Conservation (phyloP, 768 basidiomycete genomes). For the Ramaria sp. region DNA sequence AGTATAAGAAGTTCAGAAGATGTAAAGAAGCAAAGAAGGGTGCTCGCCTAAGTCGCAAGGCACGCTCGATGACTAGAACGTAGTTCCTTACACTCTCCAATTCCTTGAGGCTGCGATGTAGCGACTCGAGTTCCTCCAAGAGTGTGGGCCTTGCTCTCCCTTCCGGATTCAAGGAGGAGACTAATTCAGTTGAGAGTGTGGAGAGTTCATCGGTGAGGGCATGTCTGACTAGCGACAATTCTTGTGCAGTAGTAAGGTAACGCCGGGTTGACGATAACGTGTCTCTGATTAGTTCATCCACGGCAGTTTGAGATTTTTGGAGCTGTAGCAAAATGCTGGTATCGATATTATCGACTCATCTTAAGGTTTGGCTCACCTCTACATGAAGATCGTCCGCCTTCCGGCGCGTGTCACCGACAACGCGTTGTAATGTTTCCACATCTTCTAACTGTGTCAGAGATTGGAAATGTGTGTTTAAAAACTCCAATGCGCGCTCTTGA, state of each 20-base stretch:
- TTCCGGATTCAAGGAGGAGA: slow-evolving; percentile 37
- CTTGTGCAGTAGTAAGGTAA: slow-evolving; percentile 55
- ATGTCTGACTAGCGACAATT: slow-evolving; percentile 67
- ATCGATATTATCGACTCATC: not conserved
- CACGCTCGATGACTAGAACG: slow-evolving; percentile 60
- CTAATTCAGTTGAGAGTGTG: slow-evolving; percentile 51
- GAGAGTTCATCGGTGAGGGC: slow-evolving; percentile 68
- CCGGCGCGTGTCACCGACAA: not conserved
- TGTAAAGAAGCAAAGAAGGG: not conserved
- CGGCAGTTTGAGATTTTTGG: not conserved
- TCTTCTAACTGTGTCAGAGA: not conserved
- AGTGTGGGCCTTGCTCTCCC: slow-evolving; percentile 47
- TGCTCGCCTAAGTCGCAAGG: slow-evolving; percentile 50
- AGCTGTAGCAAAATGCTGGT: not conserved
- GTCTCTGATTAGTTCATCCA: not conserved
- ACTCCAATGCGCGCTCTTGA: not conserved
- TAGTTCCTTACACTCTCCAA: slow-evolving; percentile 69
- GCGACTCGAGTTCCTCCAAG: slow-evolving; percentile 69
- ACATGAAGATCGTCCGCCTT: slow-evolving; percentile 2
- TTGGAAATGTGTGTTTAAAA: not conserved
- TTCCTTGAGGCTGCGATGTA: slow-evolving; percentile 70
- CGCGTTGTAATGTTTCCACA: not conserved
- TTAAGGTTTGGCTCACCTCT: not conserved
- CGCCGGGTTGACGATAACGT: not conserved
- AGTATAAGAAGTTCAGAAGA: not conserved